phyloP scores from a whole-genome alignment of 2,329 filamentous ascomycete species.

The Epicoccum nigrum region DNA sequence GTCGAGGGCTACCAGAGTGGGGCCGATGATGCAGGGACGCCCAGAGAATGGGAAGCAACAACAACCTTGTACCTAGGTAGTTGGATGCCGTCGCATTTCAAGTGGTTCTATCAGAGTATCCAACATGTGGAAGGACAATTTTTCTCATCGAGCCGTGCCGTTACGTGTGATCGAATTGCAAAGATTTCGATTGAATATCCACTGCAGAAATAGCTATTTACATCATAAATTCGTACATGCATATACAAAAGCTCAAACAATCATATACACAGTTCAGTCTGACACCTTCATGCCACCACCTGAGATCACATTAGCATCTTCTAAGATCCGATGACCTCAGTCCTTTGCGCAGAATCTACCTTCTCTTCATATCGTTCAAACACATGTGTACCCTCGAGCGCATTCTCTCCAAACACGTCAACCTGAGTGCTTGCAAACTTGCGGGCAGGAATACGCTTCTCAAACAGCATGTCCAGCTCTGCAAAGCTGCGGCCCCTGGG shows the following conservation, averaged over 20 bases:
- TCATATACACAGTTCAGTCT: not conserved
- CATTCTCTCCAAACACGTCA: slow-evolving; percentile 57
- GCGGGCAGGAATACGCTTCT: slow-evolving; percentile 71
- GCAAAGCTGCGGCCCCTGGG: slow-evolving; percentile 81
- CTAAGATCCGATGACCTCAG: slow-evolving; percentile 25
- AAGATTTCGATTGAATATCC: not conserved
- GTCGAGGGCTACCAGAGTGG: slow-evolving; percentile 13
- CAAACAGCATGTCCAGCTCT: slow-evolving; percentile 84
- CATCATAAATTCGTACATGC: slow-evolving; percentile 1
- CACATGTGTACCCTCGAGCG: slow-evolving; percentile 34
- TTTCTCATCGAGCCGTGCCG: too few relatives aligned
- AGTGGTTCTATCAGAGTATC: too few relatives aligned
- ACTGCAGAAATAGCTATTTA: not conserved
- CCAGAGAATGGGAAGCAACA: not conserved
- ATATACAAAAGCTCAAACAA: not conserved
- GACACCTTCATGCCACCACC: slow-evolving; percentile 10
- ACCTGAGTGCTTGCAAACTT: slow-evolving; percentile 69
- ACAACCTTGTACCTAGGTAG: too few relatives aligned
- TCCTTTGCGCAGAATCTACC: slow-evolving; percentile 30
- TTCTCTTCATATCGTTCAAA: slow-evolving; percentile 47
- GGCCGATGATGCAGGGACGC: slow-evolving; percentile 17
- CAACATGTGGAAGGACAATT: too few relatives aligned
- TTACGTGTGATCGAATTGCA: not conserved
- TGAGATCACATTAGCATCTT: slow-evolving; percentile 14
- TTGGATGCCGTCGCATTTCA: too few relatives aligned